Percentiles rank a stretch among this genome's conserved stretches.
These are phyloP conservation scores for Amanita polypyramis DNA, from an alignment of 768 basidiomycete genomes.

Conservation along the genomic window DNA sequence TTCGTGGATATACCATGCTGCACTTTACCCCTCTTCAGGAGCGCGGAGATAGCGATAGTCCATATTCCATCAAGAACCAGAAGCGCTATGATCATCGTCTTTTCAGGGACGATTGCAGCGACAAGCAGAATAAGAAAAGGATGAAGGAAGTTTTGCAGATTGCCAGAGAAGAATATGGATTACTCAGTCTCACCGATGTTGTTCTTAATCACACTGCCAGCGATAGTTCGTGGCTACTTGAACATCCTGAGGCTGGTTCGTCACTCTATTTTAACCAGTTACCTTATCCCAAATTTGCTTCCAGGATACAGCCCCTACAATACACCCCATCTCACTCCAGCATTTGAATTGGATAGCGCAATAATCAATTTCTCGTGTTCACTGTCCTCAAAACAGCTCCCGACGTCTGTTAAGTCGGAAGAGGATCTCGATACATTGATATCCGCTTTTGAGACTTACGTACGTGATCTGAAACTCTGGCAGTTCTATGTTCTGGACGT, in stretches of 20 bases:
- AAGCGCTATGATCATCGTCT: conserved; percentile 70
- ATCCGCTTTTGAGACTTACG: conserved; percentile 43
- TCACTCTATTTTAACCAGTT: conserved; percentile 4
- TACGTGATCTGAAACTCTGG: conserved; percentile 72
- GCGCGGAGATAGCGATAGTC: conserved; percentile 80
- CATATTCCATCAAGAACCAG: conserved; percentile 91
- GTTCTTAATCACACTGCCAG: conserved; percentile 97
- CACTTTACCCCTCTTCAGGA: conserved; percentile 95
- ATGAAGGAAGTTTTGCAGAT: conserved; percentile 56
- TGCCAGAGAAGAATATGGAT: conserved; percentile 78
- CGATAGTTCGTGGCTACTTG: conserved; percentile 82
- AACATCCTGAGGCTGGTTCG: conserved; percentile 91
- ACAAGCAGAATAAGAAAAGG: conserved; percentile 41
- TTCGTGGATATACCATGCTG: conserved; percentile 95
- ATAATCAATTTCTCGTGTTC: conserved; percentile 72
- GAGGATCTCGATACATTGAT: conserved; percentile 63
- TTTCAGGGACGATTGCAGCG: conserved; percentile 32
- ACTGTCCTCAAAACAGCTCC: conserved; percentile 57
- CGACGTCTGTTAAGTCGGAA: conserved; percentile 53
- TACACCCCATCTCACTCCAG: conserved; percentile 86
- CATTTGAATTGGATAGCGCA: conserved; percentile 83
- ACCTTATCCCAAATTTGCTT: background rate
- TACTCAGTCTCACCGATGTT: conserved; percentile 88
- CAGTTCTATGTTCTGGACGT: conserved; percentile 90
- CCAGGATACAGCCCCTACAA: conserved; percentile 85